Evolutionary conservation across 2,329 filamentous ascomycete genomes (phyloP).

Genomic region (Dactylellina cionopaga): DNA sequence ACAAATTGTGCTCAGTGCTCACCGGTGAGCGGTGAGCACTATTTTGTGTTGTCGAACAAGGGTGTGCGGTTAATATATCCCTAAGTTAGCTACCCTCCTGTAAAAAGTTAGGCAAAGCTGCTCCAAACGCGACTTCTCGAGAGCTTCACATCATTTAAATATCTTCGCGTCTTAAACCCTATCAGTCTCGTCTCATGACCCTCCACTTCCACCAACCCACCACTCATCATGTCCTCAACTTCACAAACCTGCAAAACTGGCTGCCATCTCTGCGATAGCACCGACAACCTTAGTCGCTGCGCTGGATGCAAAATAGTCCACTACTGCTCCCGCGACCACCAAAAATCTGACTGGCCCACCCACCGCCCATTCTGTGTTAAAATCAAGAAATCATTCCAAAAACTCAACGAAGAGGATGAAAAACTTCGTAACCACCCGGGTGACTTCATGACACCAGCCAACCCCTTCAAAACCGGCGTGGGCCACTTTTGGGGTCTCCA

Average conservation of each 20-base stretch:
- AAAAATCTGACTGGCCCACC: constrained; percentile 59
- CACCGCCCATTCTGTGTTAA: constrained; percentile 63
- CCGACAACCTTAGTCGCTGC: constrained; percentile 61
- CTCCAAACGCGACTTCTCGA: not conserved
- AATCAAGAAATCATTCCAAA: constrained; percentile 59
- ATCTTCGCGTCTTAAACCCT: too few species aligned
- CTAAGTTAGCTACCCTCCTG: too few species aligned
- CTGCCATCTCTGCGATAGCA: constrained; percentile 57
- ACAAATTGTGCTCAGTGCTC: too few species aligned
- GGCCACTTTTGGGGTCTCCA: constrained; percentile 63
- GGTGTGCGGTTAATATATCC: too few species aligned
- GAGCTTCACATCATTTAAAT: not conserved
- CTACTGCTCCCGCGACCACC: constrained; percentile 65
- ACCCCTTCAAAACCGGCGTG: constrained; percentile 61
- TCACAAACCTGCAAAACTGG: constrained; percentile 23
- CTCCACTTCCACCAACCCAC: not conserved
- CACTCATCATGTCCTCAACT: constrained; percentile 3
- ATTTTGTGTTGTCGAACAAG: too few species aligned
- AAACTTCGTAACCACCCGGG: constrained; percentile 59
- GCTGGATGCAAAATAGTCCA: constrained; percentile 62
- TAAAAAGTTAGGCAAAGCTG: too few species aligned
- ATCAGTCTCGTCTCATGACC: not conserved
- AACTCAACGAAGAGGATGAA: constrained; percentile 60
- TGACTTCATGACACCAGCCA: constrained; percentile 57
- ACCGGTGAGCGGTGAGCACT: too few species aligned